phyloP scores from a whole-genome alignment of 2,329 filamentous ascomycete genomes.

The Arthroderma uncinatum region DNA sequence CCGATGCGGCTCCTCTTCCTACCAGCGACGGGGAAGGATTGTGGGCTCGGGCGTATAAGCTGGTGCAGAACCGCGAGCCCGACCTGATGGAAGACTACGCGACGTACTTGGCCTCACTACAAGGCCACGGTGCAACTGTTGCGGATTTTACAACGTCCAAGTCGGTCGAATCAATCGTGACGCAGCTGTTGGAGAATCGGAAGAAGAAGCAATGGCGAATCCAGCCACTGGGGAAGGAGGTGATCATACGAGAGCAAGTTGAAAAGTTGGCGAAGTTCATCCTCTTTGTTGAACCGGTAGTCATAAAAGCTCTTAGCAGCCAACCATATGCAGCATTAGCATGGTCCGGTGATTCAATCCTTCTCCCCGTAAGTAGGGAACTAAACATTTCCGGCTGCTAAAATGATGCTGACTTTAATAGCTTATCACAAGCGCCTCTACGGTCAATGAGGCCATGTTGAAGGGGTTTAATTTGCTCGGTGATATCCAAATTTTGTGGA shows the following conservation, averaged over 20 bases:
- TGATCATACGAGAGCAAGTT: neutral
- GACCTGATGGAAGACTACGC: neutral
- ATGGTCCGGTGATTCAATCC: neutral
- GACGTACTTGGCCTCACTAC: neutral
- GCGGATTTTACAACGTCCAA: neutral
- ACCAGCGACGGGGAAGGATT: neutral
- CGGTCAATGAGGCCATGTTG: neutral
- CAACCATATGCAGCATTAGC: neutral
- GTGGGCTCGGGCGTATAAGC: neutral
- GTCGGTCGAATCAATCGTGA: conserved; percentile 1
- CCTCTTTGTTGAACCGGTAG: neutral
- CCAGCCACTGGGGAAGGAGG: neutral
- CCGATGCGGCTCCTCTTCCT: neutral
- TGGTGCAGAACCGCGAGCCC: neutral
- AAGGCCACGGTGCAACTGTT: neutral
- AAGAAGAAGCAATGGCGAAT: neutral
- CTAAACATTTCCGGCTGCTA: neutral
- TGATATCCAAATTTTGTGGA: neutral
- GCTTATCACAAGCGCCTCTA: neutral
- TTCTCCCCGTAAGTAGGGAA: neutral
- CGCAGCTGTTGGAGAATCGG: neutral
- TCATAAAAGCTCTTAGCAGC: neutral
- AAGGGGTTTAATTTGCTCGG: neutral
- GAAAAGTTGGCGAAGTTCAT: neutral
- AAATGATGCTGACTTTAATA: neutral